Percentiles rank a stretch among this genome's conserved stretches.
phyloP scores from a whole-genome alignment of 2,329 filamentous ascomycete genomes.

The Pestalotiopsis fici region DNA sequence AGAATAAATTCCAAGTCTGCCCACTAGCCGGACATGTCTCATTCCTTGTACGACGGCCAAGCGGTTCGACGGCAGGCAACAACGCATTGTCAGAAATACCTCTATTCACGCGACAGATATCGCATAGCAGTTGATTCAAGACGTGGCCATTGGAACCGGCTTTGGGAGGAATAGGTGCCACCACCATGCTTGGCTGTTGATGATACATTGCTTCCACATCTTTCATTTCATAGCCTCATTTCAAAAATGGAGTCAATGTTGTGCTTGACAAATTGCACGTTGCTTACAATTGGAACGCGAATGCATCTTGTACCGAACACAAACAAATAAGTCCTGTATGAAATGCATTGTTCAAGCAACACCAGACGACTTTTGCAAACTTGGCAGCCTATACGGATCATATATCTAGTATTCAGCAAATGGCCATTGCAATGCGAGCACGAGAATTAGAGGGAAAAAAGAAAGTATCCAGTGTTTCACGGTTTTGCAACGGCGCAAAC shows the following conservation, averaged over 20 bases:
- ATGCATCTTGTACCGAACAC: no score
- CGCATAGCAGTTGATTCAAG: background rate
- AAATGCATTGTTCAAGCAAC: no score
- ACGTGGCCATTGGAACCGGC: background rate
- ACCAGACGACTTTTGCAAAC: no score
- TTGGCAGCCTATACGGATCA: background rate
- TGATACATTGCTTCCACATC: background rate
- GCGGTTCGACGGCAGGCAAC: background rate
- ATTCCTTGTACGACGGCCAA: background rate
- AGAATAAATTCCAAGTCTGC: background rate
- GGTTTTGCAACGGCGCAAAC: background rate
- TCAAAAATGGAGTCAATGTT: no score
- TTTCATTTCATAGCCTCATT: background rate
- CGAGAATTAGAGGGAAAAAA: background rate
- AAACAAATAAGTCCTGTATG: no score
- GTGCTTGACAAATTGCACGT: no score
- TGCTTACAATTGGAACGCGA: no score
- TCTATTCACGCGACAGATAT: background rate
- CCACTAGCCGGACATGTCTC: background rate
- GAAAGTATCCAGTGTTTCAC: background rate
- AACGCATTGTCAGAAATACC: background rate
- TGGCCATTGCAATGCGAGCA: background rate
- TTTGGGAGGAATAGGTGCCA: background rate
- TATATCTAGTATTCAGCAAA: background rate
- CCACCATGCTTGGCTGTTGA: background rate